Percentiles rank a stretch among this genome's conserved stretches.
phyloP scores from a whole-genome alignment of 2,329 filamentous ascomycete species.

The Scedosporium dehoogii region DNA sequence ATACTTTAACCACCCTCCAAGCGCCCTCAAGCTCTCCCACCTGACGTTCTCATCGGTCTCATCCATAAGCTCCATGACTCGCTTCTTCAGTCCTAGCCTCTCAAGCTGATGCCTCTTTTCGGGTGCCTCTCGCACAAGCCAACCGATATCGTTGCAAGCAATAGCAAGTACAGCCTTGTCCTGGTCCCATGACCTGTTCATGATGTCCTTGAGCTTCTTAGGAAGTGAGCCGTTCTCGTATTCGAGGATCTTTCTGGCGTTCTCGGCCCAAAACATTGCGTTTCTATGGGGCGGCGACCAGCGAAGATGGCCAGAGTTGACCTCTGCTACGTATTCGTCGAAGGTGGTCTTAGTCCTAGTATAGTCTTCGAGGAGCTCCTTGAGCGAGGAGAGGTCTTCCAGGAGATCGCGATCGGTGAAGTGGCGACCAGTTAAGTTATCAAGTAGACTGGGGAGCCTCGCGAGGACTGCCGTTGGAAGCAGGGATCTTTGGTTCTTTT shows the following conservation, averaged over 20 bases:
- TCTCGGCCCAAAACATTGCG: slow-evolving; percentile 82
- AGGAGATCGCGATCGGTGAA: slow-evolving; percentile 54
- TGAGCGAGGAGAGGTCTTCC: slow-evolving; percentile 51
- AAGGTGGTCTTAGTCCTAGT: slow-evolving; percentile 66
- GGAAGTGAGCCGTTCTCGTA: slow-evolving; percentile 70
- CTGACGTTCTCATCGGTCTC: slow-evolving; percentile 79
- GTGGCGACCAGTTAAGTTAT: slow-evolving; percentile 52
- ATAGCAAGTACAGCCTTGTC: slow-evolving; percentile 86
- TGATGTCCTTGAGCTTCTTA: slow-evolving; percentile 74
- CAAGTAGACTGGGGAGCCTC: slow-evolving; percentile 60
- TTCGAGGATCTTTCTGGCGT: slow-evolving; percentile 78
- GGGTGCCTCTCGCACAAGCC: slow-evolving; percentile 77
- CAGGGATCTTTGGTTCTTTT: slow-evolving; percentile 56
- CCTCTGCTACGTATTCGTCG: slow-evolving; percentile 81
- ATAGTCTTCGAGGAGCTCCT: slow-evolving; percentile 56
- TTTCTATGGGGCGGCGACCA: slow-evolving; percentile 90
- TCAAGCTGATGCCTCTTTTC: slow-evolving; percentile 74
- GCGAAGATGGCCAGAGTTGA: slow-evolving; percentile 75
- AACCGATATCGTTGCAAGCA: slow-evolving; percentile 87
- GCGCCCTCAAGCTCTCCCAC: slow-evolving; percentile 84
- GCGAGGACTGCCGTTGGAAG: slow-evolving; percentile 82
- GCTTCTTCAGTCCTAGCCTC: slow-evolving; percentile 72
- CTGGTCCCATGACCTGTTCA: slow-evolving; percentile 62
- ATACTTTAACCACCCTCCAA: slow-evolving; percentile 58
- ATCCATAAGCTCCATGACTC: slow-evolving; percentile 90